Conservation (phyloP, 2,329 filamentous ascomycete species). For the Bipolaris gigantea region DNA sequence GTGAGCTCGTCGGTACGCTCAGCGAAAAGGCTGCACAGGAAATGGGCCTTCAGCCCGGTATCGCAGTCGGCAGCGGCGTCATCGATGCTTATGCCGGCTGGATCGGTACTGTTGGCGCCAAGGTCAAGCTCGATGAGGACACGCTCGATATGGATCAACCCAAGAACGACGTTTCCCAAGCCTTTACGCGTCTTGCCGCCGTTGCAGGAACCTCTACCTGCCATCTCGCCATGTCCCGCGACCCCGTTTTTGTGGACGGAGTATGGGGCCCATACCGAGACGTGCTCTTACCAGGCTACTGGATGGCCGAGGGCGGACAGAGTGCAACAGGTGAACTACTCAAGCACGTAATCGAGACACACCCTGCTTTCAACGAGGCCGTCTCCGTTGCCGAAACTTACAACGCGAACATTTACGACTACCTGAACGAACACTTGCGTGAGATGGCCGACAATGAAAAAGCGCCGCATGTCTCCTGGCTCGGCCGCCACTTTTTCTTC, state of each 20-base stretch:
- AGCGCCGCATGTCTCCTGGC: conserved; percentile 78
- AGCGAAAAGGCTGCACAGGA: conserved; percentile 81
- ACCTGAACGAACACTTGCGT: conserved; percentile 83
- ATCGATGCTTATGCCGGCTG: conserved; percentile 98
- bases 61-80: conserved; percentile 92
- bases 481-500: conserved; percentile 95
- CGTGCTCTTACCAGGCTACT: conserved; percentile 86
- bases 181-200: conserved; percentile 87
- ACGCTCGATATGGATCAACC: conserved; percentile 68
- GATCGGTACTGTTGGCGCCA: conserved; percentile 98
- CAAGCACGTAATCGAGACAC: conserved; percentile 92
- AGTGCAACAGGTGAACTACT: conserved; percentile 94
- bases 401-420: conserved; percentile 91
- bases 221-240: conserved; percentile 91
- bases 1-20: conserved; percentile 83
- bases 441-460: conserved; percentile 69
- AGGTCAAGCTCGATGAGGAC: conserved; percentile 73
- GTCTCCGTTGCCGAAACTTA: conserved; percentile 76
- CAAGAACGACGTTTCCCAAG: conserved; percentile 86
- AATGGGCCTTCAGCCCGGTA: conserved; percentile 81
- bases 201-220: conserved; percentile 97
- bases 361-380: conserved; percentile 84
- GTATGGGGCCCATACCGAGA: conserved; percentile 98
- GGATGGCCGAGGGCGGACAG: conserved; percentile 97
- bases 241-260: conserved; percentile 90